Evolutionary conservation across 2,329 filamentous ascomycete species (phyloP), one percentile per base, ranked within the genome.

Genomic region (Fusarium piperis): DNA sequence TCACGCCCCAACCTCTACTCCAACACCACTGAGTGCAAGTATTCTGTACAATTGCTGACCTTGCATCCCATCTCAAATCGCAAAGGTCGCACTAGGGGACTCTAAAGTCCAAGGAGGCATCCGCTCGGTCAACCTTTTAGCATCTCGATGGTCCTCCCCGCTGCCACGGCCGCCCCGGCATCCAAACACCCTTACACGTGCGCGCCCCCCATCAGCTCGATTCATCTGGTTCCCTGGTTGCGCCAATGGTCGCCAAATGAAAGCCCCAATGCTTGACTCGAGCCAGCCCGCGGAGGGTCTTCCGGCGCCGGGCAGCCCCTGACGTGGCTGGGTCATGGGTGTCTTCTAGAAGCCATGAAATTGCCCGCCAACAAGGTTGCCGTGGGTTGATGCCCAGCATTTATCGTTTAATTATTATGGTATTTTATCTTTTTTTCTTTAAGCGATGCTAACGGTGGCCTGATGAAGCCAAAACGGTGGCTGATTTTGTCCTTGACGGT

Each of bases 261-360:
- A 46, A 61, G 55, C 36, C 59, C 57, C 23, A 56, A 52, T 61
- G 52, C 53, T 66, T 61, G 72, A 76, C 70, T 76, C 74, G 65
- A 55, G 38, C 39, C 58, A 64, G 41, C n/a, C 65, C 74, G 67
- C 71, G 74, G 74, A 59, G 51, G 66, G 18, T 57, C 65, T 76
- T 75, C 74, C 74, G 74, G 73, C 33, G 60, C 65, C 65, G 39
- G 57, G 44, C 44, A 46, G 35, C 68, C 74, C 74, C 68, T 71
- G 74, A 68, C 20, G 36, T 71, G 66, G 57, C 67, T 56, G 57
- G 46, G 67, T 48, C 70, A 70, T 59, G 70, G 67, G 62, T 53
- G 44, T 38, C 71, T 76, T 77, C 75, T 77, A 77, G 75, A 77
- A 77, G 68, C 71, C 64, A 41, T 70, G 63, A 73, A 70, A 70